Evolutionary conservation across 352 stramenopile genomes (phyloP), one percentile per base, ranked within the genome.

Genomic region (Globisporangium cederbergense): DNA sequence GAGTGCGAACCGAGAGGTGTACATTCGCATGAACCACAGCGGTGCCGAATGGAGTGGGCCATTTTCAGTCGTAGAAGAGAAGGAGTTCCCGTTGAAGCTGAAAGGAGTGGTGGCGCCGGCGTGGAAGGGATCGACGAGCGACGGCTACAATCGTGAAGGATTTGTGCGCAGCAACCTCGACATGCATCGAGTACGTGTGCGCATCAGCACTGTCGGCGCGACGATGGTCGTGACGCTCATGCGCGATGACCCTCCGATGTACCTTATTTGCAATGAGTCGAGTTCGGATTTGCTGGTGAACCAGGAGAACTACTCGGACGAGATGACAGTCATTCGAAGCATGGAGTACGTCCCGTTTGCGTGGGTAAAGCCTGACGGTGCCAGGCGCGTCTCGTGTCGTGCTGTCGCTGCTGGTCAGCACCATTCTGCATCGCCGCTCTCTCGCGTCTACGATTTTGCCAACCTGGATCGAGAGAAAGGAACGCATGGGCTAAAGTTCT

Each of bases 251-350:
- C 88, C 88, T 13, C 79, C 88, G 0, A 93, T 95, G 86, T 94
- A 91, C 55, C 73, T 94, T 47, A 90, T 96, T 18, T 79, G 81
- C 64, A 96, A 96, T 53, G 78, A 95, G 54, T 93, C 88, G 16
- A 87, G 72, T 49, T 78, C 77, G 8, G 83, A 93, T 42, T 66
- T 96, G 28, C 83, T 81, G 58, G 79, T 95, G 38, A 88, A 74
- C 42, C 86, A 96, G 60, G 68, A 85, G 0, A 70, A 89, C 59
- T 80, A 70, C 22, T 91, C 83, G 1, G 78, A 91, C 32, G 82
- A 92, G 50, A 77, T 64, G 30, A 66, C 88, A 7, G 63, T 89
- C 16, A 73, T 96, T 63, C 86, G 77, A 5, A 83, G 76, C 18
- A 87, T 82, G 30, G 79, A 92, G 50, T 95, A 85, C 62, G 64